Conservation (phyloP, 805 yeast genomes). For the Kazachstania martiniae region DNA sequence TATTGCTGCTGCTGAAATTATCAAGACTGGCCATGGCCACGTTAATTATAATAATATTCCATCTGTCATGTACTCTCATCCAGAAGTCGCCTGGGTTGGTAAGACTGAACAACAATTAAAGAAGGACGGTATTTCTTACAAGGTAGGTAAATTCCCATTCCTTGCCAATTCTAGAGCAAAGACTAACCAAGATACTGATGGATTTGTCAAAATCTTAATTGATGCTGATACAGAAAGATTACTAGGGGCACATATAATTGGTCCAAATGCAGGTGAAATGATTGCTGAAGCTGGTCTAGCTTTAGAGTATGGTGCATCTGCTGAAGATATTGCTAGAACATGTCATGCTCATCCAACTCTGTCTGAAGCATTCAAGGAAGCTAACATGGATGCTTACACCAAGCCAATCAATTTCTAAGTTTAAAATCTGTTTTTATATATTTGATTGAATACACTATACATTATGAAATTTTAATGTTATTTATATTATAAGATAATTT, state of each 20-base stretch:
- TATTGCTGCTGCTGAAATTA: constrained; percentile 93
- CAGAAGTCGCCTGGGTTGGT: constrained; percentile 99
- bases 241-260: constrained; percentile 92
- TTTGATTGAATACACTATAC: not conserved
- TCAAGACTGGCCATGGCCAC: constrained; percentile 91
- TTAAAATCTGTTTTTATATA: too few relatives aligned
- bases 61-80: constrained; percentile 97
- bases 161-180: constrained; percentile 98
- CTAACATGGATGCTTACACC: constrained; percentile 83
- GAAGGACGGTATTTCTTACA: constrained; percentile 83
- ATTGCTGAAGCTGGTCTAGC: constrained; percentile 98
- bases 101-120: constrained; percentile 90
- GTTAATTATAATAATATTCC: constrained; percentile 98
- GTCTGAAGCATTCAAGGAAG: constrained; percentile 97
- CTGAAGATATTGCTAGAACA: constrained; percentile 94
- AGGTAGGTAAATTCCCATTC: constrained; percentile 96
- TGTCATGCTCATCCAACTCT: constrained; percentile 99
- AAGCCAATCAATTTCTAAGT: constrained; percentile 74
- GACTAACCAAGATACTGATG: constrained; percentile 94
- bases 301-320: constrained; percentile 95
- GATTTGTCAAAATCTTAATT: constrained; percentile 89
- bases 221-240: constrained; percentile 97
- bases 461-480: not conserved
- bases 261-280: constrained; percentile 99
- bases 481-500: not conserved